Evolutionary conservation across 352 stramenopile species (phyloP).

Genomic region (Globisporangium alternatum): DNA sequence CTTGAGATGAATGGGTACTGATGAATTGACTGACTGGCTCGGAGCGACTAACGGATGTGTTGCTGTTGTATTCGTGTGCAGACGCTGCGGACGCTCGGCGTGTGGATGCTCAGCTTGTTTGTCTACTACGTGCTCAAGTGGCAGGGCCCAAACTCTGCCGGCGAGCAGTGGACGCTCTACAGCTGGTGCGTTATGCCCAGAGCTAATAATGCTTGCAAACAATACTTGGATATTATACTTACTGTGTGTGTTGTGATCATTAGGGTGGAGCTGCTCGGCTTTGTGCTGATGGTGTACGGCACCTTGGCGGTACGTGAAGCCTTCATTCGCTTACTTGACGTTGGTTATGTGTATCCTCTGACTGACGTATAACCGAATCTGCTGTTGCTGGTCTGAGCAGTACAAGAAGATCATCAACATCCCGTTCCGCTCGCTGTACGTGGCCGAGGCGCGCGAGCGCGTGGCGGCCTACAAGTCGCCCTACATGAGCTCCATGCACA

Average conservation of each 20-base stretch:
- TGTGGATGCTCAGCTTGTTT: constrained; percentile 75
- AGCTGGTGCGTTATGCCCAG: constrained; percentile 45
- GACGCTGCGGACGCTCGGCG: constrained; percentile 75
- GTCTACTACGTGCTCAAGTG: constrained; percentile 79
- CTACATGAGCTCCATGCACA: constrained; percentile 78
- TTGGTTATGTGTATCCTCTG: constrained; percentile 2
- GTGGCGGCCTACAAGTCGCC: constrained; percentile 54
- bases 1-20: neutral
- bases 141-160: constrained; percentile 50
- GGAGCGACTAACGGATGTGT: constrained; percentile 1
- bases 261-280: constrained; percentile 71
- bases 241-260: constrained; percentile 1
- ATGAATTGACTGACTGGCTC: neutral
- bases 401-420: constrained; percentile 81
- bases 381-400: constrained; percentile 23
- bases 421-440: constrained; percentile 46
- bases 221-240: neutral
- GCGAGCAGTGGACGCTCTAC: constrained; percentile 68
- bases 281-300: constrained; percentile 78
- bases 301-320: constrained; percentile 58
- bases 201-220: neutral
- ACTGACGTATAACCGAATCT: neutral
- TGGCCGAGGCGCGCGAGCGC: constrained; percentile 40
- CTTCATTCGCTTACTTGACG: neutral
- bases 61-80: constrained; percentile 13